Percentiles rank a stretch among this genome's conserved stretches.
Evolutionary conservation across 2,329 filamentous ascomycete genomes (phyloP).

Genomic region (Cylindrodendrum hubeiense): DNA sequence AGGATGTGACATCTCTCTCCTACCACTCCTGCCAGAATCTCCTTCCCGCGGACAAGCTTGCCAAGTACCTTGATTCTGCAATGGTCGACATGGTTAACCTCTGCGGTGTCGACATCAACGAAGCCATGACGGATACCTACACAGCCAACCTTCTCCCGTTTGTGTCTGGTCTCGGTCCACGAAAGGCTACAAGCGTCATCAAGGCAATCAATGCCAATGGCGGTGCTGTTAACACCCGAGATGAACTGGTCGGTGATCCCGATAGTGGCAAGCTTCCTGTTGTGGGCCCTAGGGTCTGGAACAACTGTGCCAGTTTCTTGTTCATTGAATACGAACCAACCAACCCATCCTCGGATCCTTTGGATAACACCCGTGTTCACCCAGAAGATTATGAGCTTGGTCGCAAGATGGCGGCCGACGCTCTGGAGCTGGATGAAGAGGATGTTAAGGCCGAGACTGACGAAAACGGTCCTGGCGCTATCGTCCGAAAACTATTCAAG

Average conservation of each 20-base stretch:
- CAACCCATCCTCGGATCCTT: conserved; percentile 85
- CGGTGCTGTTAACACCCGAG: conserved; percentile 84
- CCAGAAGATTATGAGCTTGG: conserved; percentile 98
- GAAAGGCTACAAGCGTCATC: conserved; percentile 82
- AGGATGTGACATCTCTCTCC: conserved; percentile 85
- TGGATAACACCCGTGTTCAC: conserved; percentile 97
- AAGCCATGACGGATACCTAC: conserved; percentile 84
- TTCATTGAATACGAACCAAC: conserved; percentile 90
- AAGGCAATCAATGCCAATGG: conserved; percentile 93
- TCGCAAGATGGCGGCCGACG: conserved; percentile 98
- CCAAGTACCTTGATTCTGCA: conserved; percentile 90
- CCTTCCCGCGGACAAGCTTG: conserved; percentile 87
- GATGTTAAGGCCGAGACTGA: conserved; percentile 96
- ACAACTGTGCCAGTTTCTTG: conserved; percentile 96
- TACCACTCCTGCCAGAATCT: conserved; percentile 94
- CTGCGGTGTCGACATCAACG: conserved; percentile 94
- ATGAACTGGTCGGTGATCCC: conserved; percentile 89
- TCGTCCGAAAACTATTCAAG: conserved; percentile 94
- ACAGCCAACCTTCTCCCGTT: conserved; percentile 91
- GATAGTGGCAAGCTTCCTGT: conserved; percentile 83
- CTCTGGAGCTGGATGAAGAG: conserved; percentile 95
- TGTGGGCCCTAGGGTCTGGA: conserved; percentile 91
- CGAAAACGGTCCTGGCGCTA: conserved; percentile 88
- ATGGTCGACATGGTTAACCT: conserved; percentile 99
- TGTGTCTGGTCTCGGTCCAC: conserved; percentile 89